phyloP scores from a whole-genome alignment of 2,329 filamentous ascomycete species.

The Amylocarpus encephaloides region DNA sequence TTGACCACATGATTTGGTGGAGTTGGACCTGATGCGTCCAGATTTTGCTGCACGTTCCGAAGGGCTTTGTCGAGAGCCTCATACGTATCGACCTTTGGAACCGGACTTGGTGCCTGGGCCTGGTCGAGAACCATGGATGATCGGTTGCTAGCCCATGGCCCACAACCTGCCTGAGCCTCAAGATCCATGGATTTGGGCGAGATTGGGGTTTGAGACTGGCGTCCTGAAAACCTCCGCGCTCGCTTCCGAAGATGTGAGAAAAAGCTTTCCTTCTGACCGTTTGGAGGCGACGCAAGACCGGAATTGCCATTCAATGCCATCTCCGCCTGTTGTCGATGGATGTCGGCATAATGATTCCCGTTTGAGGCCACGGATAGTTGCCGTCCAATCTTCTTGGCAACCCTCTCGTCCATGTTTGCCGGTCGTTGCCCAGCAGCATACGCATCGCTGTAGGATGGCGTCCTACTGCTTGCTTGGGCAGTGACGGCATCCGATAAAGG shows the following conservation, averaged over 20 bases:
- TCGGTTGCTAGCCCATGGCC: conserved; percentile 79
- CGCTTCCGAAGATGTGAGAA: conserved; percentile 96
- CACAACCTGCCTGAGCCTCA: conserved; percentile 87
- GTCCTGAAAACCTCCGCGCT: conserved; percentile 83
- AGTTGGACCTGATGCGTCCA: conserved; percentile 41
- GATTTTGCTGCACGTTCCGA: conserved; percentile 46
- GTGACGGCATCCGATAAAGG: conserved; percentile 92
- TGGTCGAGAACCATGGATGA: conserved; percentile 74
- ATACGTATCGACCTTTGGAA: conserved; percentile 49
- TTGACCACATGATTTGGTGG: conserved; percentile 48
- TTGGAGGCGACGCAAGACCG: conserved; percentile 68
- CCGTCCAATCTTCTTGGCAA: conserved; percentile 84
- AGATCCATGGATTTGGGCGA: conserved; percentile 79
- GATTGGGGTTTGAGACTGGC: conserved; percentile 69
- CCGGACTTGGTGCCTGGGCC: conserved; percentile 39
- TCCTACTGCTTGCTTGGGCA: conserved; percentile 71
- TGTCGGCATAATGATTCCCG: conserved; percentile 86
- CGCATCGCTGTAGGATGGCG: conserved; percentile 46
- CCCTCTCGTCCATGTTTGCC: conserved; percentile 52
- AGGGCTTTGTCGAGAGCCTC: conserved; percentile 56
- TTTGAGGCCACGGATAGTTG: conserved; percentile 89
- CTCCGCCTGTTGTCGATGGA: conserved; percentile 87
- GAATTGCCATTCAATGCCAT: conserved; percentile 77
- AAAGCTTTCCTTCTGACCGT: conserved; percentile 87
- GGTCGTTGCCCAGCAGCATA: conserved; percentile 35